These are phyloP conservation scores for Stagonosporopsis cucurbitacearum DNA, from an alignment of 2,329 filamentous ascomycete species.

Conservation along the genomic window DNA sequence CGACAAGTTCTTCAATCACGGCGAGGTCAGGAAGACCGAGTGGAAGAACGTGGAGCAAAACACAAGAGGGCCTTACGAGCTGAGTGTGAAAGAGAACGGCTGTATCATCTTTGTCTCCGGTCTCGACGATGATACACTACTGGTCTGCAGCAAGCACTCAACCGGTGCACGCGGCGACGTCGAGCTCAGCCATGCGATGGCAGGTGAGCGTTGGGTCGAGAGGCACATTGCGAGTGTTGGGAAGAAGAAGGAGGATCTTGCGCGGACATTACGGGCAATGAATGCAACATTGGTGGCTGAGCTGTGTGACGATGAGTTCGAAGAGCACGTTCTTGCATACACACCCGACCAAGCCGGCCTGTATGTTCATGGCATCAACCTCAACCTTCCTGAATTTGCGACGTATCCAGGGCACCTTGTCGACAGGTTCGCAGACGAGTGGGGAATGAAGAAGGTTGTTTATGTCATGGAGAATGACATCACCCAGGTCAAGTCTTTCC, in stretches of 20 bases:
- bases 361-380: slow-evolving; percentile 94
- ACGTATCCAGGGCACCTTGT: slow-evolving; percentile 86
- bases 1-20: slow-evolving; percentile 98
- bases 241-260: slow-evolving; percentile 79
- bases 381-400: slow-evolving; percentile 89
- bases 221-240: slow-evolving; percentile 78
- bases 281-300: slow-evolving; percentile 96
- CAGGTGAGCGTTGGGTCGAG: slow-evolving; percentile 82
- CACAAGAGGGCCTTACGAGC: slow-evolving; percentile 87
- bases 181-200: slow-evolving; percentile 79
- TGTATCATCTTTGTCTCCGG: slow-evolving; percentile 98
- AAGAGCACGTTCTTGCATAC: slow-evolving; percentile 96
- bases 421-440: slow-evolving; percentile 85
- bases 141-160: slow-evolving; percentile 99
- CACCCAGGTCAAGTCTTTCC: slow-evolving; percentile 74
- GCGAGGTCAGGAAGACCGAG: slow-evolving; percentile 79
- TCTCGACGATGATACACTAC: slow-evolving; percentile 82
- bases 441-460: slow-evolving; percentile 92
- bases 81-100: slow-evolving; percentile 98
- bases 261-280: slow-evolving; percentile 73
- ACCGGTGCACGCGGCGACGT: slow-evolving; percentile 79
- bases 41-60: slow-evolving; percentile 79
- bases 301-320: slow-evolving; percentile 93
- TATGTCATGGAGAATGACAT: slow-evolving; percentile 79
- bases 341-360: slow-evolving; percentile 81